phyloP scores from a whole-genome alignment of 371 early-diverging fungal species.

The Mortierella sp. region DNA sequence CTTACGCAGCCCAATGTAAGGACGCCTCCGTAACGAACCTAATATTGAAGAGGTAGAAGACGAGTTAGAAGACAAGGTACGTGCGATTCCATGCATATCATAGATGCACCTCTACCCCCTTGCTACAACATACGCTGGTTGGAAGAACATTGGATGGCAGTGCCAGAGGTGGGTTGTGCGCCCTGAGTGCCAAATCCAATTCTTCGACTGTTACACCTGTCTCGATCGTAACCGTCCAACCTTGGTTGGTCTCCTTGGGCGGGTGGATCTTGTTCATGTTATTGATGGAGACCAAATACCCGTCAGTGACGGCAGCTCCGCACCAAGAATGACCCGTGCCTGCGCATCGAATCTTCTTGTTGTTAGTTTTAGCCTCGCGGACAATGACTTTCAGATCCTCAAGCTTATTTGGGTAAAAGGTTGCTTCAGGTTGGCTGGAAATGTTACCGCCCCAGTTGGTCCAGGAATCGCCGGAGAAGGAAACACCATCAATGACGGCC shows the following conservation, averaged over 20 bases:
- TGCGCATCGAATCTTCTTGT: constrained; percentile 35
- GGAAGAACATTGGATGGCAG: constrained; percentile 25
- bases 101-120: too few species aligned
- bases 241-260: not conserved
- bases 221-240: constrained; percentile 42
- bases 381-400: constrained; percentile 36
- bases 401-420: constrained; percentile 34
- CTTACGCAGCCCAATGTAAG: constrained; percentile 47
- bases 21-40: constrained; percentile 42
- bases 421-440: constrained; percentile 20
- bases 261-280: constrained; percentile 36
- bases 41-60: not conserved
- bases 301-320: constrained; percentile 8
- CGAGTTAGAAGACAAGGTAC: too few species aligned
- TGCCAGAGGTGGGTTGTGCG: constrained; percentile 31
- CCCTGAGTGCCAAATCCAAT: constrained; percentile 18
- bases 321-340: constrained; percentile 38
- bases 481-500: constrained; percentile 28
- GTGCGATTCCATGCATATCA: too few species aligned
- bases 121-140: constrained; percentile 4
- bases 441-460: constrained; percentile 29
- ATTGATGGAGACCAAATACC: constrained; percentile 22
- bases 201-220: constrained; percentile 29
- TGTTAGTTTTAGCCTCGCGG: constrained; percentile 23
- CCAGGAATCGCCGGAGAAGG: constrained; percentile 14